Conservation (phyloP, 768 basidiomycete genomes). For the Butyriboletus loyo region DNA sequence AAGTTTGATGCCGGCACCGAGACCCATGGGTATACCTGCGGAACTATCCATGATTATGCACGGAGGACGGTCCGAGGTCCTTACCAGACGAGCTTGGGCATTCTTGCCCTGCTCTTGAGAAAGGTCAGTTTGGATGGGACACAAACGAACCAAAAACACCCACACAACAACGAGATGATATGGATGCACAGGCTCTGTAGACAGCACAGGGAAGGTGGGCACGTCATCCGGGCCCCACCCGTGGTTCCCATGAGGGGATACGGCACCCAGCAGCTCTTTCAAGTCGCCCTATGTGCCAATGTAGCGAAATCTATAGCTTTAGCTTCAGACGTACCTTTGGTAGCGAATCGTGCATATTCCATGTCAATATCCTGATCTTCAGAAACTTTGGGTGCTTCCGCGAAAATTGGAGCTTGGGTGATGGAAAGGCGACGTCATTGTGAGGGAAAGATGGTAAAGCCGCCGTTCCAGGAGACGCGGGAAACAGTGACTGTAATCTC, state of each 20-base stretch:
- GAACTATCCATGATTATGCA: not conserved
- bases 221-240: constrained; percentile 25
- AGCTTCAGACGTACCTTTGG: constrained; percentile 53
- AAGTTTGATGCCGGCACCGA: constrained; percentile 76
- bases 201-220: constrained; percentile 44
- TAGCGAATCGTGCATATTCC: constrained; percentile 85
- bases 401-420: constrained; percentile 20
- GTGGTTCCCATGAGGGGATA: constrained; percentile 40
- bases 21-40: constrained; percentile 71
- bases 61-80: not conserved
- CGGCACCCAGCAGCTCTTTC: constrained; percentile 64
- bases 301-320: constrained; percentile 1
- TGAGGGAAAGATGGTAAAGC: constrained; percentile 18
- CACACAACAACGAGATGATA: constrained; percentile 81
- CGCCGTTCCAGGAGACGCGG: constrained; percentile 31
- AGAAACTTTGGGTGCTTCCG: constrained; percentile 42
- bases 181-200: constrained; percentile 55
- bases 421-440: constrained; percentile 21
- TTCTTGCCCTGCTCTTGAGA: constrained; percentile 66
- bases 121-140: constrained; percentile 7
- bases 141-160: constrained; percentile 26
- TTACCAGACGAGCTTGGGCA: constrained; percentile 76
- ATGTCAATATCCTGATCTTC: constrained; percentile 69
- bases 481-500: constrained; percentile 52
- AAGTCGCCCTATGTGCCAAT: constrained; percentile 58